These are phyloP conservation scores for Boletellus sp. DNA, from an alignment of 1,284 basidiomycete genomes.

Conservation along the genomic window DNA sequence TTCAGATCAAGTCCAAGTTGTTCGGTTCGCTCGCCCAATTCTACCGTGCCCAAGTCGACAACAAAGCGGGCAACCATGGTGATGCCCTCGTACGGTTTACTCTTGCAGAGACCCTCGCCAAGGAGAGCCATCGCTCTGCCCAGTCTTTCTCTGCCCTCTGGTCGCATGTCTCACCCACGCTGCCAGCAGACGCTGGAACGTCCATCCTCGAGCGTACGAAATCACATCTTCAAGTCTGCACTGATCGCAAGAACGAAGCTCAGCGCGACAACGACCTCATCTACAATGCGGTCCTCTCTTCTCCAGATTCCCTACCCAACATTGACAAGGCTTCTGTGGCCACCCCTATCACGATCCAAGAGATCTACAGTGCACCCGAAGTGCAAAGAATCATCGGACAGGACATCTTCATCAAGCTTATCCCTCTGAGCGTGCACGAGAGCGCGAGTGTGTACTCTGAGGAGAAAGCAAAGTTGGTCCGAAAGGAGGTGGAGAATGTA, in stretches of 20 bases:
- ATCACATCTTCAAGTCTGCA: conserved; percentile 74
- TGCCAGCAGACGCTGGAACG: conserved; percentile 84
- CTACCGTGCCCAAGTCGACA: conserved; percentile 81
- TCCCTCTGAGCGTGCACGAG: conserved; percentile 95
- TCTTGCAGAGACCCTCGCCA: conserved; percentile 77
- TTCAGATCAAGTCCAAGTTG: conserved; percentile 85
- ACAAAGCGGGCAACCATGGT: conserved; percentile 77
- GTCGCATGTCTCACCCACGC: conserved; percentile 71
- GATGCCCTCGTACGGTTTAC: conserved; percentile 81
- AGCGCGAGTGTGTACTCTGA: conserved; percentile 96
- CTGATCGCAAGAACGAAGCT: conserved; percentile 75
- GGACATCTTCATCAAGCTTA: conserved; percentile 85
- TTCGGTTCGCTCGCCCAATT: conserved; percentile 87
- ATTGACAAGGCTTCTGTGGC: conserved; percentile 82
- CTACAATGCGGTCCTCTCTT: conserved; percentile 91
- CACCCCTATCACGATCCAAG: conserved; percentile 86
- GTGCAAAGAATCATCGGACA: conserved; percentile 94
- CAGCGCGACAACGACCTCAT: conserved; percentile 95
- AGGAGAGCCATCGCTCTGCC: conserved; percentile 78
- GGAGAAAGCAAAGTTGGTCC: conserved; percentile 95
- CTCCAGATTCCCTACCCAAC: conserved; percentile 73
- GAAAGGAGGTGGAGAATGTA: conserved; percentile 84
- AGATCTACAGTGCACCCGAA: conserved; percentile 87
- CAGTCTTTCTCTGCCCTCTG: conserved; percentile 74
- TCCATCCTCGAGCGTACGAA: conserved; percentile 82